These are phyloP conservation scores for Tieghemostelium lacteum DNA, from an alignment of 78 protist genomes.

Conservation along the genomic window DNA sequence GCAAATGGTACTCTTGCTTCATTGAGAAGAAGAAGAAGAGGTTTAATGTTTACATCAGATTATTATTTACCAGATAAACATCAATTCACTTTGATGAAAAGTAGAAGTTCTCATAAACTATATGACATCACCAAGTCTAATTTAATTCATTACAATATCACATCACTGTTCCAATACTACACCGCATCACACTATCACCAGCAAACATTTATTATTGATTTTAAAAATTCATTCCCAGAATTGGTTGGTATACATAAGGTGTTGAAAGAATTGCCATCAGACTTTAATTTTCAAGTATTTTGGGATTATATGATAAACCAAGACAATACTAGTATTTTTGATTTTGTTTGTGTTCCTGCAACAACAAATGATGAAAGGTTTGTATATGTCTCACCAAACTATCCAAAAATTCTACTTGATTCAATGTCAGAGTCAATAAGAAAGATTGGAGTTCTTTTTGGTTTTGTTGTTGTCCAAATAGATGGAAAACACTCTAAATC, in stretches of 20 bases:
- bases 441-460: not conserved
- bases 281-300: not conserved
- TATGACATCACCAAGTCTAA: not conserved
- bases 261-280: not conserved
- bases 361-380: not conserved
- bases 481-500: not conserved
- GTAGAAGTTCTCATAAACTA: not conserved
- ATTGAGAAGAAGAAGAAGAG: not conserved
- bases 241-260: not conserved
- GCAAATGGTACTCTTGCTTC: not conserved
- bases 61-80: not conserved
- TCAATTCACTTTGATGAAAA: not conserved
- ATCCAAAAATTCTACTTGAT: not conserved
- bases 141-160: no score
- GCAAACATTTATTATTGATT: not conserved
- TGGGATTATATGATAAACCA: not conserved
- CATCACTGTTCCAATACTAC: no score
- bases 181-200: no score
- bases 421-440: not conserved
- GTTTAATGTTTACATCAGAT: no score
- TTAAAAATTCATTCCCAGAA: not conserved
- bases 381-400: not conserved
- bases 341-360: conserved; percentile 4
- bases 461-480: not conserved
- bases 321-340: not conserved